Base-by-base conservation (phyloP, 306 rosid species). In the Dryas drummondii region DNA sequence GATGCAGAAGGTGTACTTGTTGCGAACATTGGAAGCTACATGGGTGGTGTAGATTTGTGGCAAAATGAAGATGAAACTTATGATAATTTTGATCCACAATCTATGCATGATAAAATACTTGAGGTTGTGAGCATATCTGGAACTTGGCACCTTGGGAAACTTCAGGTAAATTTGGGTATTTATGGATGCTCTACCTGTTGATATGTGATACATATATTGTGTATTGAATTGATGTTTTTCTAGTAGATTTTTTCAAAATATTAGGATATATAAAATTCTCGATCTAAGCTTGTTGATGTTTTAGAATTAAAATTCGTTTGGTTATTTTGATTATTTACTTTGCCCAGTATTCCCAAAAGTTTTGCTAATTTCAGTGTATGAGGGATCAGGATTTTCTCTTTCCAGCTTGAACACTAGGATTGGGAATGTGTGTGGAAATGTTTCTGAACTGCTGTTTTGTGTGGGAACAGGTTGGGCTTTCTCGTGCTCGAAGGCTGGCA, bases 11-110 rank as follows among this genome's bases (percentile, higher is more conserved):
- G 99, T 27, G 96, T 96, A 52, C 99, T 96, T 72, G 97, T 96
- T 84, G 97, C 98, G 69, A 96, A 96, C 81, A 96, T 96, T 68
- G 99, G 99, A 84, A 96, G 99, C 87, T 96, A 96, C 89, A 96
- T 96, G 99, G 99, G 99, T 52, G 99, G 99, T 71, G 99, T 96
- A 74, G 99, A 96, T 84, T 85, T 96, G 84, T 96, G 99, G 99
- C 96, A 92, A 83, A 96, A 96, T 76, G 99, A 96, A 82, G 98
- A 96, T 68, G 99, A 96, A 44, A 86, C 57, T 74, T 96, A 80
- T 84, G 99, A 96, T 76, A 89, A 89, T 90, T 92, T 96, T 82
- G 93, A 92, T 75, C 97, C 97, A 2, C 99, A 96, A 70, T 96
- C 98, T 17, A 96, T 96, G 99, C 98, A 96, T 82, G 99, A 96